These are phyloP conservation scores for Gypsophila paniculata DNA, from an alignment of 179 eudicot genomes.

Conservation along the genomic window DNA sequence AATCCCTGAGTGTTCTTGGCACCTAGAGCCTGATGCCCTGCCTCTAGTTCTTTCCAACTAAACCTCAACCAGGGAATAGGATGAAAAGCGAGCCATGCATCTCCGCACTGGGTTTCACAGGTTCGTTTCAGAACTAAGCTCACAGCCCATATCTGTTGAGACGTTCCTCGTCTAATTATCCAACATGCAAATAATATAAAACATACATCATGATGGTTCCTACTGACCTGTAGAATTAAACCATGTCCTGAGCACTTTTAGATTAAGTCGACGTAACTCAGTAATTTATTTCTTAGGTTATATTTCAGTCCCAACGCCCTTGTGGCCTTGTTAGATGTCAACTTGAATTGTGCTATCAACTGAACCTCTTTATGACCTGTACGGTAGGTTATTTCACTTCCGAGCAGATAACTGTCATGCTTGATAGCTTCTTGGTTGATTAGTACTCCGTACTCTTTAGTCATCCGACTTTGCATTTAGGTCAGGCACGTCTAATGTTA, in stretches of 20 bases:
- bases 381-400: too few species aligned
- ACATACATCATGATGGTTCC: too few species aligned
- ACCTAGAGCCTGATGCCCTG: constrained; percentile 62
- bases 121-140: not conserved
- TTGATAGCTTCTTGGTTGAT: too few species aligned
- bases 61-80: not conserved
- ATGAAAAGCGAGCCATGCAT: not conserved
- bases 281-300: too few species aligned
- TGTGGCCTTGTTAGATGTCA: not conserved
- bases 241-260: not conserved
- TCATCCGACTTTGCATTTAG: too few species aligned
- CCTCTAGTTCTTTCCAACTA: constrained; percentile 35
- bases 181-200: not conserved
- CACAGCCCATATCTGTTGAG: not conserved
- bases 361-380: too few species aligned
- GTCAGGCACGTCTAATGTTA: too few species aligned
- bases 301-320: not conserved
- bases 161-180: not conserved
- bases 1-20: constrained; percentile 58
- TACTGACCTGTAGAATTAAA: not conserved
- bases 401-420: too few species aligned
- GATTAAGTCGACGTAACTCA: not conserved
- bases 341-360: too few species aligned
- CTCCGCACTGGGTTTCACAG: not conserved
- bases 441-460: too few species aligned